Evolutionary conservation across 2,329 filamentous ascomycete genomes (phyloP), one percentile per base, ranked within the genome.

Genomic region (Fusarium sacchari): DNA sequence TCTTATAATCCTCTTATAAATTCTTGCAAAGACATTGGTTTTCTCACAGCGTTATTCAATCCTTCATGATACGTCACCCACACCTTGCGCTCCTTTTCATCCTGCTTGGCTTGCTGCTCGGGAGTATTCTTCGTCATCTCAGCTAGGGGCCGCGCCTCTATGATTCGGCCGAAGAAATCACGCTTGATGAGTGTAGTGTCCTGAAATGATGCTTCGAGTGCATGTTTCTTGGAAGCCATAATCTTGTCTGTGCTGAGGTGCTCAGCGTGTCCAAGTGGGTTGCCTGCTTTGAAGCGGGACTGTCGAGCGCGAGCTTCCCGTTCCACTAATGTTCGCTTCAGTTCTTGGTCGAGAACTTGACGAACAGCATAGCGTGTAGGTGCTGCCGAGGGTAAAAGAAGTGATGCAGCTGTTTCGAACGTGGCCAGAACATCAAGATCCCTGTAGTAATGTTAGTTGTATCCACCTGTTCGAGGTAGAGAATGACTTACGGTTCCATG

Each of bases 51-150:
- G 86, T 98, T 97, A 63, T 94, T 96, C 80, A 94, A 91, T 1
- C 95, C 95, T 83, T 98, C 95, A 78, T 97, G 91, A 81, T 91
- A 98, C 72, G 90, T 96, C 46, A 97, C 91, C 95, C 95, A 97
- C 8, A 95, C 92, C 76, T 92, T 86, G 15, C 78, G 89, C 56
- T 86, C 87, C 53, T 88, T 88, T 63, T 85, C 82, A 47, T 82
- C 60, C 24, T 52, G 61, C 32, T 44, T 80, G 43, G 78, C 81
- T 67, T 76, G 77, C 69, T 75, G 80, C 42, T 77, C 80, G 52
- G 64, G 71, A 20, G 67, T 79, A 63, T 84, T 84, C 17, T 80
- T 84, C 47, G 86, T 85, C 14, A 83, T 79, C 59, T 86, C 83
- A 11, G 79, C 80, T 37, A 85, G 69, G 36, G 81, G 80, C 28